Percentiles rank a stretch among this genome's conserved stretches.
These are phyloP conservation scores for Madurella fahalii DNA, from an alignment of 2,329 filamentous ascomycete genomes.

Conservation along the genomic window DNA sequence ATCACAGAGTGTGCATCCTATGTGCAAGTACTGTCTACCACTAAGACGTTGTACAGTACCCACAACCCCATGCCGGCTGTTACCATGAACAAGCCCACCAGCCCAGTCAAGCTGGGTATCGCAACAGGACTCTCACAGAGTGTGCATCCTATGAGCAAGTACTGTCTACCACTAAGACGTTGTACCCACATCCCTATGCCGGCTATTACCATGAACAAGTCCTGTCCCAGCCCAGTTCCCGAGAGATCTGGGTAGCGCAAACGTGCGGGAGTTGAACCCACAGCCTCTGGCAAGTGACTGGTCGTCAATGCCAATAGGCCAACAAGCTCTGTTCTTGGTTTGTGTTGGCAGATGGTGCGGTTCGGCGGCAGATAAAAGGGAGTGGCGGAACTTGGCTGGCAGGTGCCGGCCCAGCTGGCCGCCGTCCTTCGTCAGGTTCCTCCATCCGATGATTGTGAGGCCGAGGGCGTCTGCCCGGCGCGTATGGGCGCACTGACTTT, in stretches of 20 bases:
- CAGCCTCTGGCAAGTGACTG: background rate
- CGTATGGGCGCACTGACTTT: no score
- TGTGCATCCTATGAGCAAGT: background rate
- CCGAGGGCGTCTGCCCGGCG: no score
- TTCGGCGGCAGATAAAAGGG: background rate
- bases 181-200: slow-evolving; percentile 1
- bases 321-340: background rate
- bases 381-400: background rate
- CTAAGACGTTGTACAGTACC: no score
- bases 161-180: slow-evolving; percentile 2
- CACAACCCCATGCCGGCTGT: no score
- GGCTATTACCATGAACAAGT: background rate
- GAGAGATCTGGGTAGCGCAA: background rate
- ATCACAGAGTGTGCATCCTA: no score
- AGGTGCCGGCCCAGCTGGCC: background rate
- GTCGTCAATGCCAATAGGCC: background rate
- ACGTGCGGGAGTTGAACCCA: slow-evolving; percentile 5
- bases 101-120: no score
- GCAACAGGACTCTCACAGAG: background rate
- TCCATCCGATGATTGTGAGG: no score
- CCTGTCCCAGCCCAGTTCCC: background rate
- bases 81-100: no score
- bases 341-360: background rate
- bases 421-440: no score
- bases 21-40: no score